phyloP scores from a whole-genome alignment of 2,329 filamentous ascomycete genomes.

The Alternaria rosae region DNA sequence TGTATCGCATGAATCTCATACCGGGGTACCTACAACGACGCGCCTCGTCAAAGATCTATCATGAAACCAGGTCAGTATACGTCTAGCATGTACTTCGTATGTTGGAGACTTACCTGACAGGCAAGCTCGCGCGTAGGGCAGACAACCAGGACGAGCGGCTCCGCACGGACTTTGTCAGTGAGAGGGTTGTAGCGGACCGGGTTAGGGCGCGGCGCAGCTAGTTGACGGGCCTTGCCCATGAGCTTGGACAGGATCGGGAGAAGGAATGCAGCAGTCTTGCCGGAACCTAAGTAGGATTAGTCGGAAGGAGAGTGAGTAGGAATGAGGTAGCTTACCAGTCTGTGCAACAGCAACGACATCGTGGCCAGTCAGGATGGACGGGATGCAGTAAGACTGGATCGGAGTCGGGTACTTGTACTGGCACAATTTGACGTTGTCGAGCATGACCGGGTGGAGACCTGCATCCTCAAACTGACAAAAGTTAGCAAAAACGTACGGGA shows the following conservation, averaged over 20 bases:
- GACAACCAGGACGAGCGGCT: constrained; percentile 87
- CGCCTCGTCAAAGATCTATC: constrained; percentile 84
- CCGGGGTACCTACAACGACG: constrained; percentile 64
- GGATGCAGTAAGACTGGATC: constrained; percentile 85
- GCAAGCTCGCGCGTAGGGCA: constrained; percentile 89
- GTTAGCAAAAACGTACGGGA: background rate
- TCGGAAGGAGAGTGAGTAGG: background rate
- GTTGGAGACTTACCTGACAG: constrained; percentile 62
- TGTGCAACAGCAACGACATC: constrained; percentile 92
- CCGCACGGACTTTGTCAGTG: constrained; percentile 69
- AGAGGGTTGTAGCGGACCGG: constrained; percentile 62
- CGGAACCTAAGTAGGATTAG: constrained; percentile 71
- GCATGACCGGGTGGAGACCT: constrained; percentile 84
- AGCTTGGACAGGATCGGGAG: constrained; percentile 87
- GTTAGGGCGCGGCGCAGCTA: constrained; percentile 79
- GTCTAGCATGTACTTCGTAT: background rate
- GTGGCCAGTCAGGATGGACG: constrained; percentile 75
- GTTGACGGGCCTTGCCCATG: constrained; percentile 94
- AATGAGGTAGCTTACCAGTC: constrained; percentile 70
- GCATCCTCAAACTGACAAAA: constrained; percentile 70
- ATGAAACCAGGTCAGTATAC: background rate
- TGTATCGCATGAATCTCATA: background rate
- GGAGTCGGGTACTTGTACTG: constrained; percentile 79
- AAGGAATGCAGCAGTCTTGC: constrained; percentile 93
- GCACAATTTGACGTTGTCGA: constrained; percentile 76